Evolutionary conservation across 208 protist genomes (phyloP).

Genomic region (Crithidia expoeki): DNA sequence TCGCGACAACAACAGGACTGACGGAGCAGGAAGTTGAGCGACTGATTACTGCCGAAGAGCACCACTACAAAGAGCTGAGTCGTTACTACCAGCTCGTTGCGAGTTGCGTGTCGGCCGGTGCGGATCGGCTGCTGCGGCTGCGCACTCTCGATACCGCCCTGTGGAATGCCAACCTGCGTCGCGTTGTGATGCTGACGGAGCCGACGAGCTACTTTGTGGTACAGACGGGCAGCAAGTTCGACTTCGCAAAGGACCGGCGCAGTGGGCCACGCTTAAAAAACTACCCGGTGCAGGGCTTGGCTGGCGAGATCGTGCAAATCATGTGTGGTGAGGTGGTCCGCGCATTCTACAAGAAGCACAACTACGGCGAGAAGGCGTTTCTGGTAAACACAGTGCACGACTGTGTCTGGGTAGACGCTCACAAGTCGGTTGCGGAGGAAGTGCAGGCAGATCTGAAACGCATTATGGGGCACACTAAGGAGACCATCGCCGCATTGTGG

Average conservation of each 20-base stretch:
- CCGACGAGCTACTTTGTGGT: constrained; percentile 87
- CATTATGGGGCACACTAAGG: constrained; percentile 79
- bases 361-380: constrained; percentile 86
- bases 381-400: constrained; percentile 93
- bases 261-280: constrained; percentile 89
- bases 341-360: constrained; percentile 73
- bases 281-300: constrained; percentile 90
- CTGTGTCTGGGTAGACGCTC: constrained; percentile 91
- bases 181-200: constrained; percentile 79
- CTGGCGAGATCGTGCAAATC: constrained; percentile 91
- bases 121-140: constrained; percentile 73
- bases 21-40: constrained; percentile 85
- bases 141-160: constrained; percentile 71
- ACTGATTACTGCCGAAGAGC: constrained; percentile 85
- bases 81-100: constrained; percentile 85
- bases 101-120: constrained; percentile 76
- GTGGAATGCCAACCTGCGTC: constrained; percentile 66
- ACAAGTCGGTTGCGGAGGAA: constrained; percentile 76
- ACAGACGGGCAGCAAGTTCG: constrained; percentile 88
- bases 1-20: constrained; percentile 85
- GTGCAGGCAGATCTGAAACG: constrained; percentile 68
- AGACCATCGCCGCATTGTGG: constrained; percentile 76
- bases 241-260: constrained; percentile 85
- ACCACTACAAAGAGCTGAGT: constrained; percentile 84
- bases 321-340: constrained; percentile 88